Percentiles rank a stretch among this genome's conserved stretches.
These are phyloP conservation scores for Neurospora hispaniola DNA, from an alignment of 495 filamentous ascomycete genomes.

Conservation along the genomic window DNA sequence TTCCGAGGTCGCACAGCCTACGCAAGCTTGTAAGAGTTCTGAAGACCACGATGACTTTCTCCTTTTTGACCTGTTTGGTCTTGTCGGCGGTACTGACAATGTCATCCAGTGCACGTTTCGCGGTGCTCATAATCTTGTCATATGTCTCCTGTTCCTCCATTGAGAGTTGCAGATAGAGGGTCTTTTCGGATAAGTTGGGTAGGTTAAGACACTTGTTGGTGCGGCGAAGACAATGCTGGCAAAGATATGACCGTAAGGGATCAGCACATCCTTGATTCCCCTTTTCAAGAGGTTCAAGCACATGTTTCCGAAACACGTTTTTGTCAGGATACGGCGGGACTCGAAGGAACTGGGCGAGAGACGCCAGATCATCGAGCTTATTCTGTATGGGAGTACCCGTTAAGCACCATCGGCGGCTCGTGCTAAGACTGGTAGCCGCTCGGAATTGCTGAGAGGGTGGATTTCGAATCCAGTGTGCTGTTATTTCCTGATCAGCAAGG, in stretches of 20 bases:
- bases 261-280: neutral
- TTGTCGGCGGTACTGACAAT: neutral
- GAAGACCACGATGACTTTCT: neutral
- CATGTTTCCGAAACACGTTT: neutral
- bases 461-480: neutral
- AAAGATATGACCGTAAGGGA: neutral
- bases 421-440: neutral
- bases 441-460: neutral
- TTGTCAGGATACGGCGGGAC: neutral
- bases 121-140: neutral
- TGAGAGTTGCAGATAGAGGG: neutral
- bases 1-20: slow-evolving; percentile 6
- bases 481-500: neutral
- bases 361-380: neutral
- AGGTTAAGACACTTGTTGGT: neutral
- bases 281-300: neutral
- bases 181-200: neutral
- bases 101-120: neutral
- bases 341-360: neutral
- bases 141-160: neutral
- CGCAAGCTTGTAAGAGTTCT: neutral
- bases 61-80: neutral
- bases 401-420: slow-evolving; percentile 2
- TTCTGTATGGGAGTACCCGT: slow-evolving; percentile 11
- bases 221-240: neutral